phyloP scores from a whole-genome alignment of 768 basidiomycete genomes.

The Boletales sp. region DNA sequence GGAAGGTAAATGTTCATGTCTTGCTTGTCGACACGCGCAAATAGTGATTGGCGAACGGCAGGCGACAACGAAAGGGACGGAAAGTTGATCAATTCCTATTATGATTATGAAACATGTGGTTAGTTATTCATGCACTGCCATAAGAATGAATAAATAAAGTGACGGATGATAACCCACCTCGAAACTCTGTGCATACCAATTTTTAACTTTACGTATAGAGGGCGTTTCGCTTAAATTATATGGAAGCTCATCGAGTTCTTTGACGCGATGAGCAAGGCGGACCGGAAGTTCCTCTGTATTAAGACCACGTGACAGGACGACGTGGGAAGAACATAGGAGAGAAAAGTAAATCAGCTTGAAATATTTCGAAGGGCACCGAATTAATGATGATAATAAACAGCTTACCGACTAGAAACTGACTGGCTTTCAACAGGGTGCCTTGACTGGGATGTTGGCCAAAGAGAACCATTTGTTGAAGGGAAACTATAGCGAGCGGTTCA shows the following conservation, averaged over 20 bases:
- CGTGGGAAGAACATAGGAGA: neutral
- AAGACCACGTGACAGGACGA: neutral
- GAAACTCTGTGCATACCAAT: slow-evolving; percentile 99
- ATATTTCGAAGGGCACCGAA: neutral
- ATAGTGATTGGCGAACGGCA: slow-evolving; percentile 64
- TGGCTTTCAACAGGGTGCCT: slow-evolving; percentile 87
- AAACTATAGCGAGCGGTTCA: slow-evolving; percentile 48
- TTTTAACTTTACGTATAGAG: slow-evolving; percentile 89
- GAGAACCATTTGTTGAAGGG: slow-evolving; percentile 97
- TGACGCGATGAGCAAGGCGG: slow-evolving; percentile 90
- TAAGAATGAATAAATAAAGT: neutral
- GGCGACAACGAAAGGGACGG: slow-evolving; percentile 68
- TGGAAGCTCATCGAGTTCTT: slow-evolving; percentile 92
- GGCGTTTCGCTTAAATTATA: slow-evolving; percentile 90
- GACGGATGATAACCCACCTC: slow-evolving; percentile 54
- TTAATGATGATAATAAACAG: neutral
- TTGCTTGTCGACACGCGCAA: slow-evolving; percentile 39
- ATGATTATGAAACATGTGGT: neutral
- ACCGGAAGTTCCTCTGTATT: slow-evolving; percentile 86
- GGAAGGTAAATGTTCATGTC: slow-evolving; percentile 47
- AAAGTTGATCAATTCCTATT: slow-evolving; percentile 85
- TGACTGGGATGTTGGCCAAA: slow-evolving; percentile 96
- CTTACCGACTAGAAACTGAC: slow-evolving; percentile 81
- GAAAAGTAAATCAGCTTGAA: neutral
- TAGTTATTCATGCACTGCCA: neutral